Conservation (phyloP, 805 yeast genomes). For the baker's yeast (Saccharomyces cerevisiae) region DNA sequence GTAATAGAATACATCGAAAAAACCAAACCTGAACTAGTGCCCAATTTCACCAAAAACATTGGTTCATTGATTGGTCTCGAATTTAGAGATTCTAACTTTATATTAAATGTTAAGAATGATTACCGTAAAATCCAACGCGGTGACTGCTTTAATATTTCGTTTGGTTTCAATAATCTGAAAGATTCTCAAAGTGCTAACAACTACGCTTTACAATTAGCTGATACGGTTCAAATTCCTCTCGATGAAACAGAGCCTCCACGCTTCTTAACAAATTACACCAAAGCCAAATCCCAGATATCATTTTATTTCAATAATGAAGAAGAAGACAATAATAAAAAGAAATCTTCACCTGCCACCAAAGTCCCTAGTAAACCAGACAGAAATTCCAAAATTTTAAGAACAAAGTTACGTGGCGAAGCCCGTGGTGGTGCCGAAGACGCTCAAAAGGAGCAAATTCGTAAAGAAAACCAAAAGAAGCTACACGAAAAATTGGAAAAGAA, state of each 20-base stretch:
- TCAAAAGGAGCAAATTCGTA: conserved; percentile 68
- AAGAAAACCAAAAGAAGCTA: conserved; percentile 71
- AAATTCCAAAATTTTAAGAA: conserved; percentile 61
- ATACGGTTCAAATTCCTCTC: conserved; percentile 65
- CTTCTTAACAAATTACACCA: conserved; percentile 66
- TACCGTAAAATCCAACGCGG: conserved; percentile 55
- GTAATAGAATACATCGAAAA: conserved; percentile 51
- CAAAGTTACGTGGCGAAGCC: conserved; percentile 71
- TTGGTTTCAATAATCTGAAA: conserved; percentile 64
- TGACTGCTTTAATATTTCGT: conserved; percentile 62
- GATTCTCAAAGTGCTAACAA: conserved; percentile 44
- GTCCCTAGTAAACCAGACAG: conserved; percentile 30
- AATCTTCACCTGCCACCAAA: conserved; percentile 23
- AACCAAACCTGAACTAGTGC: conserved; percentile 57
- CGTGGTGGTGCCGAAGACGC: conserved; percentile 59
- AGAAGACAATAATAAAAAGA: conserved; percentile 38
- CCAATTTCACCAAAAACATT: conserved; percentile 62
- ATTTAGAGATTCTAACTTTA: conserved; percentile 69
- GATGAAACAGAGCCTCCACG: conserved; percentile 42
- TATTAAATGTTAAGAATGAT: conserved; percentile 66
- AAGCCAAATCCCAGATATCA: conserved; percentile 64
- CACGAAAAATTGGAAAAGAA: conserved; percentile 81
- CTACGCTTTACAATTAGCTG: conserved; percentile 70
- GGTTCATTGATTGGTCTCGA: conserved; percentile 90
- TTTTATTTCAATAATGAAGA: conserved; percentile 74